A percentile compares a stretch with the other conserved stretches of the same genome.
phyloP scores from a whole-genome alignment of 2,329 filamentous ascomycete species.

The Colletotrichum liriopes region DNA sequence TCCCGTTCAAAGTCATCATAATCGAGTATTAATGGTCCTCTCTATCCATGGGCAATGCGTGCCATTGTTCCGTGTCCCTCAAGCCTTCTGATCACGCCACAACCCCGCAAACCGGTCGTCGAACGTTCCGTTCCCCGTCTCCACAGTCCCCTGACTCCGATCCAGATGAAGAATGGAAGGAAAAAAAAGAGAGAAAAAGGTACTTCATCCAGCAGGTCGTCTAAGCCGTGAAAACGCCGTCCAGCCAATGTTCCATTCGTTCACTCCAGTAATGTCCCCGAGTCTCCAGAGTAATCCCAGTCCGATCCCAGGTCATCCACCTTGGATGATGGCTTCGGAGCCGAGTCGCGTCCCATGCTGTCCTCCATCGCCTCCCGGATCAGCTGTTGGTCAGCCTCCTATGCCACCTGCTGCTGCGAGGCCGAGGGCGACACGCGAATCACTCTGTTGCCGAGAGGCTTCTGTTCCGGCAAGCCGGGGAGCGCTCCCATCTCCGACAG shows the following conservation, averaged over 20 bases:
- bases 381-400: conserved; percentile 1
- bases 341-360: background rate
- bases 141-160: conserved; percentile 16
- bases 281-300: conserved; percentile 19
- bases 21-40: conserved; percentile 37
- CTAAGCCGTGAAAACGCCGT: conserved; percentile 34
- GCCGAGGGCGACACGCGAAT: conserved; percentile 22
- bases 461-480: conserved; percentile 7
- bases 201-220: background rate
- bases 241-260: background rate
- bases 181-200: background rate
- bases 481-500: conserved; percentile 47
- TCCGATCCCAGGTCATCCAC: background rate
- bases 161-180: background rate
- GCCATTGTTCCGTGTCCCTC: conserved; percentile 15
- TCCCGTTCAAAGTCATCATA: conserved; percentile 4
- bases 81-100: conserved; percentile 23
- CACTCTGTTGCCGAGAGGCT: conserved; percentile 29
- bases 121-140: background rate
- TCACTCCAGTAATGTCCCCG: background rate
- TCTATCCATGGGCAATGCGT: conserved; percentile 28
- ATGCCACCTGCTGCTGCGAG: conserved; percentile 30
- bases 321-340: background rate
- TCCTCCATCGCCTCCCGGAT: background rate
- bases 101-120: background rate